Conservation (phyloP, 1,284 basidiomycete species). For the Jaminaea rosea region DNA sequence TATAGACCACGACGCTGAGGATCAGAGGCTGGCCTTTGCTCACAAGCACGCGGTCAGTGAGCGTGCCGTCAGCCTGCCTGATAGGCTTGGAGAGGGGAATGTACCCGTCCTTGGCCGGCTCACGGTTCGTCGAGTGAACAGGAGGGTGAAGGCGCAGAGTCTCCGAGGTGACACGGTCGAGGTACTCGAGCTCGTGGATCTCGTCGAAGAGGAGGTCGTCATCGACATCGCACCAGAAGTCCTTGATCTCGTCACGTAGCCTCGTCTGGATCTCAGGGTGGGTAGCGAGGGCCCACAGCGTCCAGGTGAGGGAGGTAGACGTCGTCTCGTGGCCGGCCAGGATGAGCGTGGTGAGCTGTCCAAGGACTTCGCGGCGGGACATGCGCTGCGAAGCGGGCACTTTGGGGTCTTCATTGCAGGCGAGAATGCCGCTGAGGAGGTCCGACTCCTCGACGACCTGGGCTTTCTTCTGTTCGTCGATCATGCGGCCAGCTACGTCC, state of each 20-base stretch:
- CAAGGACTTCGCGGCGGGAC: neutral
- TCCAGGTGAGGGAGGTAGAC: slow-evolving; percentile 55
- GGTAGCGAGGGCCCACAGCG: slow-evolving; percentile 60
- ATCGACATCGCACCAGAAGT: slow-evolving; percentile 16
- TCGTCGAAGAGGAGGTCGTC: slow-evolving; percentile 12
- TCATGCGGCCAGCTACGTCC: neutral
- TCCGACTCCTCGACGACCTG: neutral
- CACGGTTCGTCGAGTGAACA: slow-evolving; percentile 29
- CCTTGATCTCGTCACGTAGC: slow-evolving; percentile 15
- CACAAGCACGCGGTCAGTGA: slow-evolving; percentile 17
- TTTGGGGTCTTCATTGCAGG: neutral
- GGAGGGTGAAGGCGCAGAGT: slow-evolving; percentile 32
- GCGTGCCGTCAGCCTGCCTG: slow-evolving; percentile 48
- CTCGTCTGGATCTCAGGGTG: slow-evolving; percentile 56
- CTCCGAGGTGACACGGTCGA: slow-evolving; percentile 32
- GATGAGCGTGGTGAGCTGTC: slow-evolving; percentile 9
- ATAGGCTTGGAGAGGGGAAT: slow-evolving; percentile 29
- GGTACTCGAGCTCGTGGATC: slow-evolving; percentile 20
- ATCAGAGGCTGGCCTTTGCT: slow-evolving; percentile 27
- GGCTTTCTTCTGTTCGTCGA: slow-evolving; percentile 1
- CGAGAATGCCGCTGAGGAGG: neutral
- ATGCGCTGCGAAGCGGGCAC: neutral
- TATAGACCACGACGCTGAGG: slow-evolving; percentile 29
- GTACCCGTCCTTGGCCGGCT: slow-evolving; percentile 18
- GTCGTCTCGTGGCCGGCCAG: slow-evolving; percentile 17